A percentile compares a stretch with the other conserved stretches of the same genome.
Evolutionary conservation across 352 stramenopile species (phyloP).

Genomic region (Phytophthora megakarya): DNA sequence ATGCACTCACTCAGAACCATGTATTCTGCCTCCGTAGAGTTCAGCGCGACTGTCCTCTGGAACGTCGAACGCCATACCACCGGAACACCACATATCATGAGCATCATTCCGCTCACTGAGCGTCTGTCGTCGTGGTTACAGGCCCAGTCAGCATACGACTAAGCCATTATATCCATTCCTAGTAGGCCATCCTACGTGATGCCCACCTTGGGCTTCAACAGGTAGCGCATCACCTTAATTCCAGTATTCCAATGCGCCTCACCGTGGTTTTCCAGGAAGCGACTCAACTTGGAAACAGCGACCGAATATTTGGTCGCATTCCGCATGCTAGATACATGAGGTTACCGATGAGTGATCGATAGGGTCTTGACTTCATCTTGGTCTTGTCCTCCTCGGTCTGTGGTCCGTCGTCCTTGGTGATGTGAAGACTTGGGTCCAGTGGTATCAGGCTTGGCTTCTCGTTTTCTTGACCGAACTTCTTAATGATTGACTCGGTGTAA

Average conservation of each 20-base stretch:
- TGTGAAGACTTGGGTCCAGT: no score
- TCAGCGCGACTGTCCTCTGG: slow-evolving; percentile 32
- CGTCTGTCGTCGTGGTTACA: slow-evolving; percentile 24
- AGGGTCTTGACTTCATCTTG: slow-evolving; percentile 21
- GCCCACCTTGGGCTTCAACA: slow-evolving; percentile 24
- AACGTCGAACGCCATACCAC: slow-evolving; percentile 22
- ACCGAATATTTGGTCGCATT: slow-evolving; percentile 31
- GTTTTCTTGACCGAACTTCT: no score
- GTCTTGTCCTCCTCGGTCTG: no score
- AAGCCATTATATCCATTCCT: slow-evolving; percentile 3
- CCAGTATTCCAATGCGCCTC: slow-evolving; percentile 24
- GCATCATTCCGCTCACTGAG: slow-evolving; percentile 21
- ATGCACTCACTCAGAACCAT: slow-evolving; percentile 28
- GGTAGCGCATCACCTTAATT: slow-evolving; percentile 18
- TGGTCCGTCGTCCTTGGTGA: no score
- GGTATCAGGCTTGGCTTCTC: no score
- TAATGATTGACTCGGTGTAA: no score
- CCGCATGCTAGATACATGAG: slow-evolving; percentile 31
- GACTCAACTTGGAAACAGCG: slow-evolving; percentile 22
- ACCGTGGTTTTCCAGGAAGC: slow-evolving; percentile 30
- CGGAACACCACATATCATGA: slow-evolving; percentile 21
- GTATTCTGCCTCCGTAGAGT: slow-evolving; percentile 34
- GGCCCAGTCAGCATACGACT: slow-evolving; percentile 28
- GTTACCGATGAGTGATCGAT: slow-evolving; percentile 13
- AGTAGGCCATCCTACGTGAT: slow-evolving; percentile 9